phyloP scores from a whole-genome alignment of 2,329 filamentous ascomycete species.

The Aspergillus aculeatus region DNA sequence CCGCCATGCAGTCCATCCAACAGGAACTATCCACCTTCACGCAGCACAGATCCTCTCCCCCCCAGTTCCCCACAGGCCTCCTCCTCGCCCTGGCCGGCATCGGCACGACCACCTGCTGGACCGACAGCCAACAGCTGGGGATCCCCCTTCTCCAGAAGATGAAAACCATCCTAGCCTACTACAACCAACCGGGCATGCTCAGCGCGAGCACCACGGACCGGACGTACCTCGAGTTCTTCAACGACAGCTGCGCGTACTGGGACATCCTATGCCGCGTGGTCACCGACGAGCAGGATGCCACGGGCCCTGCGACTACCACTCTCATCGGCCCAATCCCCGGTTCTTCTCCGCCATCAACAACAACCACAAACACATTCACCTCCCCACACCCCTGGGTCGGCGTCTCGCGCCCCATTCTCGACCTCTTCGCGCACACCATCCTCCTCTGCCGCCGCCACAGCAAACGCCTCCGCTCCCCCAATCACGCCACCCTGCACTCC shows the following conservation, averaged over 20 bases:
- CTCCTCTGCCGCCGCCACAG: background rate
- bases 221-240: background rate
- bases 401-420: background rate
- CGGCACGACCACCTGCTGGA: constrained; percentile 1
- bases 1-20: background rate
- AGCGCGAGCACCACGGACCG: background rate
- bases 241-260: background rate
- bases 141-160: background rate
- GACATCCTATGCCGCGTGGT: background rate
- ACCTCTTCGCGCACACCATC: background rate
- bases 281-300: background rate
- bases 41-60: background rate
- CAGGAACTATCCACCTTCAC: background rate
- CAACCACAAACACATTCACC: background rate
- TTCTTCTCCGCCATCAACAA: background rate
- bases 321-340: background rate
- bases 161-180: background rate
- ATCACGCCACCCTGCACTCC: background rate
- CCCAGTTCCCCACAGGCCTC: background rate
- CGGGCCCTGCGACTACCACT: background rate
- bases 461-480: background rate
- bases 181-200: background rate
- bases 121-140: background rate
- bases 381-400: background rate
- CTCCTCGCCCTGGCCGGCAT: background rate